Percentiles rank a stretch among this genome's conserved stretches.
Conservation (phyloP, 2,329 filamentous ascomycete species). For the Microsporum ferrugineum region DNA sequence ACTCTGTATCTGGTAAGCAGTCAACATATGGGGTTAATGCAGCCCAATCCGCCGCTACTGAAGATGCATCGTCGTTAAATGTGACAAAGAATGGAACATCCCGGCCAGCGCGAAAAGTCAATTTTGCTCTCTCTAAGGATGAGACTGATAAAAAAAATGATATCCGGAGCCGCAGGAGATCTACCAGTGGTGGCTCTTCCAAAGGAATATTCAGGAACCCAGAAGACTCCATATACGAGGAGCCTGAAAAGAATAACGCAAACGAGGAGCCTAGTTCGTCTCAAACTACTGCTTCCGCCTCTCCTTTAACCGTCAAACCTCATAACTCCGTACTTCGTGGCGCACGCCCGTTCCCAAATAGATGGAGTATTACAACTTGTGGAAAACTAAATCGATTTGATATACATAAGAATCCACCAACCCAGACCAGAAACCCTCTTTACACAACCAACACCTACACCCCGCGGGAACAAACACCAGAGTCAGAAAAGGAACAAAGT, state of each 20-base stretch:
- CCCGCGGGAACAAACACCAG: conserved; percentile 15
- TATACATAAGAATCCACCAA: conserved; percentile 73
- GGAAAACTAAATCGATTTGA: conserved; percentile 49
- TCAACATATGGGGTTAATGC: background rate
- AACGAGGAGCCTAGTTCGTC: conserved; percentile 19
- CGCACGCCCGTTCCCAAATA: conserved; percentile 32
- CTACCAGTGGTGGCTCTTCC: conserved; percentile 29
- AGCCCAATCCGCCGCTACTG: background rate
- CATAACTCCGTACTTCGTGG: conserved; percentile 50
- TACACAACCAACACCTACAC: conserved; percentile 58
- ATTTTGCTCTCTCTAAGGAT: conserved; percentile 29
- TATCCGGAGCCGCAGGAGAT: conserved; percentile 20
- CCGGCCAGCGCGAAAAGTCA: conserved; percentile 30
- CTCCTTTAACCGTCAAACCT: conserved; percentile 46
- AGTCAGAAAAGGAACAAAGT: conserved; percentile 28
- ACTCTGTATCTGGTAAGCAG: background rate
- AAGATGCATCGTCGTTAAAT: background rate
- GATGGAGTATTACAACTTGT: conserved; percentile 34
- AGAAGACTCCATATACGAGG: conserved; percentile 66
- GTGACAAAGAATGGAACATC: conserved; percentile 18
- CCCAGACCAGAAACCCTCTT: conserved; percentile 66
- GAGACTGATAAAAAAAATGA: conserved; percentile 14
- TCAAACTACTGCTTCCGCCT: conserved; percentile 22
- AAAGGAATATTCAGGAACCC: conserved; percentile 48
- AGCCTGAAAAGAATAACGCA: conserved; percentile 48